Evolutionary conservation across 139 green algal species (phyloP).

Genomic region (Chlorella sp.): DNA sequence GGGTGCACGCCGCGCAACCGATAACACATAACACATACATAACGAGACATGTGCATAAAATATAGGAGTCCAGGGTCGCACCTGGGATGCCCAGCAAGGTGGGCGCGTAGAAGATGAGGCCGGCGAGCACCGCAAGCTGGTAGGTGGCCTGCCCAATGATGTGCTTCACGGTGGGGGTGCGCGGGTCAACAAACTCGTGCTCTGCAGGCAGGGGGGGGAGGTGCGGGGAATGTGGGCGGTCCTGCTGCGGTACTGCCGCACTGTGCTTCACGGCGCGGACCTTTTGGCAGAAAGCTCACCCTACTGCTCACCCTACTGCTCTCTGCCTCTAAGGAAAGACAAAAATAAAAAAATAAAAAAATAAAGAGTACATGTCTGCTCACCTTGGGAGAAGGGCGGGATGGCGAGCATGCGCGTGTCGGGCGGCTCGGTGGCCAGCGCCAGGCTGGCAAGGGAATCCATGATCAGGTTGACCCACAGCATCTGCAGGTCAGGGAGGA

Average conservation of each 20-base stretch:
- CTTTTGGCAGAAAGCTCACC: too few relatives aligned
- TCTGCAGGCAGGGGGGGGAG: neutral
- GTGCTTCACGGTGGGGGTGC: conserved; percentile 52
- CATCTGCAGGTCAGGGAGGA: conserved; percentile 62
- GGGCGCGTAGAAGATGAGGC: conserved; percentile 62
- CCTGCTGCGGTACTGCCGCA: neutral
- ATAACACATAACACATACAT: too few relatives aligned
- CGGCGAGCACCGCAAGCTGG: conserved; percentile 79
- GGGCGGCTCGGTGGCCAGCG: conserved; percentile 85
- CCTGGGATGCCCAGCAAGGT: conserved; percentile 51
- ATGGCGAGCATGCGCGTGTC: conserved; percentile 70
- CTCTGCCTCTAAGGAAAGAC: too few relatives aligned
- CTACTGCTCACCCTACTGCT: conserved; percentile 47
- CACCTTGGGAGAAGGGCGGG: conserved; percentile 64
- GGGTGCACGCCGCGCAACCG: too few relatives aligned
- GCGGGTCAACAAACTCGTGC: conserved; percentile 46
- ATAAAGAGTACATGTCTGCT: too few relatives aligned
- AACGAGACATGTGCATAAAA: too few relatives aligned
- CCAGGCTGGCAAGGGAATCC: conserved; percentile 84
- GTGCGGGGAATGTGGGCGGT: neutral
- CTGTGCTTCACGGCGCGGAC: too few relatives aligned
- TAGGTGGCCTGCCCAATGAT: conserved; percentile 75
- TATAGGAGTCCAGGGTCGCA: neutral
- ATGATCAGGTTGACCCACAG: conserved; percentile 96
- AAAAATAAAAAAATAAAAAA: too few relatives aligned